phyloP scores from a whole-genome alignment of 1,284 basidiomycete genomes.

The Meira miltonrushii region DNA sequence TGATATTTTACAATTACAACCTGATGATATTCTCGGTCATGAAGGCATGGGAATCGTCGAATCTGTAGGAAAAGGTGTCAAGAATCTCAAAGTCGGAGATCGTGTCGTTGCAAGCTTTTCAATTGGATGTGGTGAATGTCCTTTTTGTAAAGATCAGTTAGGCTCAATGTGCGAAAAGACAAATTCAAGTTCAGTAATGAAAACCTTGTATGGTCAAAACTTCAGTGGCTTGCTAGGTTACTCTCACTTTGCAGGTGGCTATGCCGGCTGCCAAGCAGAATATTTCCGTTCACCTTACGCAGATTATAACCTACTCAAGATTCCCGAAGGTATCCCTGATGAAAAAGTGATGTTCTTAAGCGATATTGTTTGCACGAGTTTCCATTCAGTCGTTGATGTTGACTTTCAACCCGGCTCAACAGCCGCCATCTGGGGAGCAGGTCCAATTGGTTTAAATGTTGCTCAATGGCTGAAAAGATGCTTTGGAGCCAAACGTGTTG shows the following conservation, averaged over 20 bases:
- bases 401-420: slow-evolving; percentile 64
- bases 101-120: slow-evolving; percentile 73
- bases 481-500: slow-evolving; percentile 68
- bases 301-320: slow-evolving; percentile 65
- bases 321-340: slow-evolving; percentile 57
- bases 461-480: slow-evolving; percentile 61
- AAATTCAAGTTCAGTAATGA: slow-evolving; percentile 63
- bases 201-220: slow-evolving; percentile 63
- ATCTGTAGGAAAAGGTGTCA: slow-evolving; percentile 12
- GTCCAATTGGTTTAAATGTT: slow-evolving; percentile 63
- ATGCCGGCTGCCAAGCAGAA: slow-evolving; percentile 64
- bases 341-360: slow-evolving; percentile 61
- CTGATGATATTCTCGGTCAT: slow-evolving; percentile 71
- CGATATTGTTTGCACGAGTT: slow-evolving; percentile 69
- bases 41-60: slow-evolving; percentile 51
- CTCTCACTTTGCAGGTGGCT: slow-evolving; percentile 69
- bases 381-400: slow-evolving; percentile 67
- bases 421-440: slow-evolving; percentile 64
- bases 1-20: slow-evolving; percentile 63
- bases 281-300: slow-evolving; percentile 64
- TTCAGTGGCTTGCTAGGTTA: slow-evolving; percentile 52
- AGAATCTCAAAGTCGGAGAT: slow-evolving; percentile 61
- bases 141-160: slow-evolving; percentile 67
- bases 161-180: slow-evolving; percentile 69
- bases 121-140: slow-evolving; percentile 69